Evolutionary conservation across 202 grass and related monocot genomes (phyloP).

Genomic region (Eragrostis tef): DNA sequence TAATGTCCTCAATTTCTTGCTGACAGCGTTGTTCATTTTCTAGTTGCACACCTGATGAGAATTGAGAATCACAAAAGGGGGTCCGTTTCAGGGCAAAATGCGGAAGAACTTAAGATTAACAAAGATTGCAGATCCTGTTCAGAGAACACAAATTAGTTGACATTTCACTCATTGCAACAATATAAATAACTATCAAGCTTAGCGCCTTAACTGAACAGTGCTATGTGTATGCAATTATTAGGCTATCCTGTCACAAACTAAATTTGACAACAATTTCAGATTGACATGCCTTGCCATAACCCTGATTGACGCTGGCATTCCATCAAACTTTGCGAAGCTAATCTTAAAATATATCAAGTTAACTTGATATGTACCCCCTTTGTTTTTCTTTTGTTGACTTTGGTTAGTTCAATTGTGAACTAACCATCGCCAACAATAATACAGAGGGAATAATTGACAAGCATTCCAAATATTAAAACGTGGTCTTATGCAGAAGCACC

Average conservation of each 20-base stretch:
- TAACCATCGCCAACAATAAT: too few species aligned
- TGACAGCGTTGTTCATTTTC: slow-evolving; percentile 96
- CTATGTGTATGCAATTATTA: neutral
- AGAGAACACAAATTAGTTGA: slow-evolving; percentile 32
- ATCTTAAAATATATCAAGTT: slow-evolving; percentile 22
- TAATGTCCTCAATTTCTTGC: slow-evolving; percentile 94
- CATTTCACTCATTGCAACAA: slow-evolving; percentile 34
- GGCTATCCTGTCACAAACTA: slow-evolving; percentile 7
- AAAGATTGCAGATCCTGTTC: slow-evolving; percentile 12
- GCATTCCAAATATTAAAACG: slow-evolving; percentile 18
- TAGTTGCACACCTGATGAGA: slow-evolving; percentile 67
- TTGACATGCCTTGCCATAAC: neutral
- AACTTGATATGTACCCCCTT: neutral
- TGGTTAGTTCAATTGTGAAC: too few species aligned
- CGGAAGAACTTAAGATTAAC: slow-evolving; percentile 25
- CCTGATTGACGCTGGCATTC: slow-evolving; percentile 4
- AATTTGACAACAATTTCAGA: neutral
- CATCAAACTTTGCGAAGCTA: slow-evolving; percentile 8
- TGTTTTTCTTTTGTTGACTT: too few species aligned
- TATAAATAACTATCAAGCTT: slow-evolving; percentile 32
- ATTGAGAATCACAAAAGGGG: slow-evolving; percentile 43
- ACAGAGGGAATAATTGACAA: neutral
- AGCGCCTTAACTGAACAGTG: slow-evolving; percentile 22
- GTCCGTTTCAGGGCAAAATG: slow-evolving; percentile 14
- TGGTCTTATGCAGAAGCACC: neutral